Conservation (phyloP, 1,284 basidiomycete species). For the Puccinia triticina region DNA sequence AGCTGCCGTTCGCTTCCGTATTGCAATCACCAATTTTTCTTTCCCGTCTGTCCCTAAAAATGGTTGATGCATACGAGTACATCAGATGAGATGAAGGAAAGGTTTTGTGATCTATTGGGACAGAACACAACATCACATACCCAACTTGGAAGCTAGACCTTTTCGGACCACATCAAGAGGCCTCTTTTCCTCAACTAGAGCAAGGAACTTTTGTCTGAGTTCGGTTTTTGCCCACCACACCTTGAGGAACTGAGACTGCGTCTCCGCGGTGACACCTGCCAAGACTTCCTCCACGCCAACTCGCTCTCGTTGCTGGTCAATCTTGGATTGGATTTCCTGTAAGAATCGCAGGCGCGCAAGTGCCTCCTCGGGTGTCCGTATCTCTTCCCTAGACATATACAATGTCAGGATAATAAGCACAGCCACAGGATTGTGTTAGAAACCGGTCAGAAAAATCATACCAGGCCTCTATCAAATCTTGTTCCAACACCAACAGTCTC, state of each 20-base stretch:
- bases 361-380: background rate
- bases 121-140: background rate
- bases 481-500: too few species aligned
- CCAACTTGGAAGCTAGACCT: slow-evolving; percentile 19
- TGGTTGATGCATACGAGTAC: too few species aligned
- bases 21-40: background rate
- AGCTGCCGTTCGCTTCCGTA: background rate
- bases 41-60: slow-evolving; percentile 20
- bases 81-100: too few species aligned
- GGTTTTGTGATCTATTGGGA: too few species aligned
- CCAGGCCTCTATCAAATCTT: too few species aligned
- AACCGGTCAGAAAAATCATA: background rate
- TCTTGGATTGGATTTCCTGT: background rate
- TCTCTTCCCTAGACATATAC: background rate
- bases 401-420: too few species aligned
- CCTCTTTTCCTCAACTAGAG: slow-evolving; percentile 1
- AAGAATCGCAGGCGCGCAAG: background rate
- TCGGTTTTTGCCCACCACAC: slow-evolving; percentile 28
- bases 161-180: background rate
- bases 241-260: background rate
- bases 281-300: background rate
- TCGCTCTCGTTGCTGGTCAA: background rate
- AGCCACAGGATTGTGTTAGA: too few species aligned
- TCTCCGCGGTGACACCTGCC: background rate
- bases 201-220: too few species aligned